phyloP scores from a whole-genome alignment of 2,329 filamentous ascomycete species.

The Pyricularia grisea region DNA sequence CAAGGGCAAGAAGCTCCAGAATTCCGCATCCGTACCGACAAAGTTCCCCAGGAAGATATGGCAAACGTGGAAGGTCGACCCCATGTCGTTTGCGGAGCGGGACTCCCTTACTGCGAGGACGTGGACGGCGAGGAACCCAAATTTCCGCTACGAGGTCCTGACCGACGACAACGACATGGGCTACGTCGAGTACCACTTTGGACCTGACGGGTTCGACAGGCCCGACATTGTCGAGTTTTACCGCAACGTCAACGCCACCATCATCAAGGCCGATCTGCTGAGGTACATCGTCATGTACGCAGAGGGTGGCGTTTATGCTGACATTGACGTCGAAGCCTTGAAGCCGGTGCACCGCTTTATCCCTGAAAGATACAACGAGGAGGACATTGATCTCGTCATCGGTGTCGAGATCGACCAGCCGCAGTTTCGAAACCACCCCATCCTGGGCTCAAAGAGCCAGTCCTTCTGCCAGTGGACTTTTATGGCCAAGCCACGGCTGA shows the following conservation, averaged over 20 bases:
- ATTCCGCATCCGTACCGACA: neutral
- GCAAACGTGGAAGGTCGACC: conserved; percentile 68
- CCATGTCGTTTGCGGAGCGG: conserved; percentile 55
- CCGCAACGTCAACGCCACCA: conserved; percentile 48
- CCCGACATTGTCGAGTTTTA: conserved; percentile 56
- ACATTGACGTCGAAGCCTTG: conserved; percentile 32
- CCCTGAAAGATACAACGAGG: conserved; percentile 51
- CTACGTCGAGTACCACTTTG: conserved; percentile 61
- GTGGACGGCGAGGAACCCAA: conserved; percentile 58
- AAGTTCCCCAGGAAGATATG: conserved; percentile 60
- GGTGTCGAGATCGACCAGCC: conserved; percentile 65
- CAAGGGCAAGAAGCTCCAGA: neutral
- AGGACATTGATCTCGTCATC: conserved; percentile 62
- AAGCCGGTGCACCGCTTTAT: conserved; percentile 40
- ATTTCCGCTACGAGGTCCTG: conserved; percentile 57
- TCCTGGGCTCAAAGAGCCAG: conserved; percentile 57
- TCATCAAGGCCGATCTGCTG: conserved; percentile 57
- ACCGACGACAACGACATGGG: conserved; percentile 59
- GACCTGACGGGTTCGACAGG: conserved; percentile 53
- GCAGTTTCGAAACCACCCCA: conserved; percentile 51
- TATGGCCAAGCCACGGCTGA: conserved; percentile 56
- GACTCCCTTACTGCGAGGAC: conserved; percentile 51
- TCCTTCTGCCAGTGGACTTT: conserved; percentile 74
- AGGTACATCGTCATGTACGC: conserved; percentile 61
- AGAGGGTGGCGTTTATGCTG: conserved; percentile 45